Percentiles rank a stretch among this genome's conserved stretches.
phyloP scores from a whole-genome alignment of 2,329 filamentous ascomycete species.

The Ophiostoma ips region DNA sequence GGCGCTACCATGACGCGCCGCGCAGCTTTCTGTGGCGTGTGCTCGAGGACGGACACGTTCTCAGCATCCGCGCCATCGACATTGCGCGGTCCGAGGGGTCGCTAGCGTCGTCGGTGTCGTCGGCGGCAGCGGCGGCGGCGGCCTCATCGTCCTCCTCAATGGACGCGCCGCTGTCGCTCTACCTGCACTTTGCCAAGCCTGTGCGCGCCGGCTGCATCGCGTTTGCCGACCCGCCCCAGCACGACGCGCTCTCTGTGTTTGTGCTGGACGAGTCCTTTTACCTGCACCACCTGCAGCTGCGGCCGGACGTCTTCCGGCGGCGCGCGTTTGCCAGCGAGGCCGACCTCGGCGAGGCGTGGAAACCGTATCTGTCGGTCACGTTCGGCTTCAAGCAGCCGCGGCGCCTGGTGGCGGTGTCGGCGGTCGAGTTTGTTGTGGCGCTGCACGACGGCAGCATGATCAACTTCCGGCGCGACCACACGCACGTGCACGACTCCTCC shows the following conservation, averaged over 20 bases:
- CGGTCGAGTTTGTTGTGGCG: constrained; percentile 63
- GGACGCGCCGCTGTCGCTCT: constrained; percentile 62
- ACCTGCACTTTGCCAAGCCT: constrained; percentile 60
- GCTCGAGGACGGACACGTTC: constrained; percentile 60
- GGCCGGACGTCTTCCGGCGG: constrained; percentile 68
- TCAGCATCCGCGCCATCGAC: constrained; percentile 77
- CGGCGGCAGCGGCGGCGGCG: constrained; percentile 23
- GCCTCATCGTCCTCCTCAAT: constrained; percentile 21
- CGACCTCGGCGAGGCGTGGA: constrained; percentile 63
- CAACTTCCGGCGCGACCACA: constrained; percentile 47
- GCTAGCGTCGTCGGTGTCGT: not conserved
- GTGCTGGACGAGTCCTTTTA: constrained; percentile 66
- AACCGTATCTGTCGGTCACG: constrained; percentile 56
- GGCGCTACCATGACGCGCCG: constrained; percentile 60
- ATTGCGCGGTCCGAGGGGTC: constrained; percentile 31
- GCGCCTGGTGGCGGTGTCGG: constrained; percentile 59
- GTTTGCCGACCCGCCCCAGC: constrained; percentile 65
- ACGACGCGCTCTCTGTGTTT: constrained; percentile 66
- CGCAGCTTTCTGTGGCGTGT: constrained; percentile 86
- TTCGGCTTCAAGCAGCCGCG: constrained; percentile 70
- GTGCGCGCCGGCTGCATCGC: constrained; percentile 69
- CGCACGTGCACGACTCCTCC: constrained; percentile 19
- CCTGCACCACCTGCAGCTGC: constrained; percentile 71
- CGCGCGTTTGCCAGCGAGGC: constrained; percentile 50
- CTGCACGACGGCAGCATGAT: constrained; percentile 68